phyloP scores from a whole-genome alignment of 2,329 filamentous ascomycete species.

The Cladosporium sp. region DNA sequence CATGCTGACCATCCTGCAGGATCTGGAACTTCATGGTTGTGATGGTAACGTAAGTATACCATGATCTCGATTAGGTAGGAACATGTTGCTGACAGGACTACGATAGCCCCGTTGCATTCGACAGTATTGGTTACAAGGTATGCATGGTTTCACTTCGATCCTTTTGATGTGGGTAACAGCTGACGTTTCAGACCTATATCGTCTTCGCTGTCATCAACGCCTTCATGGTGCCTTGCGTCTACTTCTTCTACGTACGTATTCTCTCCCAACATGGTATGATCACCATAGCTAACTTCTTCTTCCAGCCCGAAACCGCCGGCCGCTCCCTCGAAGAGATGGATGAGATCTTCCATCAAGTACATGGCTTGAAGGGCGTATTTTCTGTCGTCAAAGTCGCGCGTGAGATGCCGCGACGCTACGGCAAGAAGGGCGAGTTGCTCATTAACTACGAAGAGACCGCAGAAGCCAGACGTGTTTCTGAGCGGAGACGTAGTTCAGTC shows the following conservation, averaged over 20 bases:
- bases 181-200: slow-evolving; percentile 27
- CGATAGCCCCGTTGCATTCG: slow-evolving; percentile 56
- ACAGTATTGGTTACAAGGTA: slow-evolving; percentile 13
- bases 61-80: neutral
- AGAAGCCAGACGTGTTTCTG: slow-evolving; percentile 26
- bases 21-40: slow-evolving; percentile 52
- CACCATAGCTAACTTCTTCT: neutral
- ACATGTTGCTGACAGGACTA: neutral
- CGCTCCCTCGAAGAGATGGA: slow-evolving; percentile 68
- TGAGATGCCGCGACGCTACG: slow-evolving; percentile 57
- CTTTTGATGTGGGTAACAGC: neutral
- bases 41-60: slow-evolving; percentile 11
- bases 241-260: slow-evolving; percentile 40
- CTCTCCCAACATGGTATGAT: no score
- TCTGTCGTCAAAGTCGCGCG: slow-evolving; percentile 53
- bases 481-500: slow-evolving; percentile 29
- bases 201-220: slow-evolving; percentile 67
- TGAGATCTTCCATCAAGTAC: slow-evolving; percentile 45
- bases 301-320: slow-evolving; percentile 60
- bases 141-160: neutral
- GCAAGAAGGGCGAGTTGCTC: slow-evolving; percentile 58
- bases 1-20: slow-evolving; percentile 27
- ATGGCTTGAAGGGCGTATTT: slow-evolving; percentile 55
- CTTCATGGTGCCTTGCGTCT: slow-evolving; percentile 53
- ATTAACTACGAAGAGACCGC: slow-evolving; percentile 51